Base-by-base conservation (phyloP, 495 filamentous ascomycete species). In the Viridothelium virens region DNA sequence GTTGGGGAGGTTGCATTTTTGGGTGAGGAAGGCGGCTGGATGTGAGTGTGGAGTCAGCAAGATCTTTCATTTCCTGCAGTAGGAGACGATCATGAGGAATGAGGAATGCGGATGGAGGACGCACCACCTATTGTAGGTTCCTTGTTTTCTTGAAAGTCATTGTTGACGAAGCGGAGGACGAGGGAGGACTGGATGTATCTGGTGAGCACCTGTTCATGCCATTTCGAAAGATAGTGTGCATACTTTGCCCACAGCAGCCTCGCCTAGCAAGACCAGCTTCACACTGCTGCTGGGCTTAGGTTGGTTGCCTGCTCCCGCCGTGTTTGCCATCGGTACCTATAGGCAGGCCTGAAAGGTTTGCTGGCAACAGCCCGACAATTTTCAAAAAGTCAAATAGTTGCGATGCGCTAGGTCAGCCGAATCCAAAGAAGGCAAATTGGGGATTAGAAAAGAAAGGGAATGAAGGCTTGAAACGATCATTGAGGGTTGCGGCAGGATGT, bases 101-200 rank as follows among this genome's bases (percentile, higher is more conserved):
- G n/a, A 38, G 46, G 69, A 7, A 33, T 47, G 63, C 63, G 41
- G n/a, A n/a, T 1, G 14, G 38, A n/a, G 31, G 47, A 76, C 86
- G 73, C 85, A 96, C 93, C 93, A 82, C 94, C 94, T 81, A 98
- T 98, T 63, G 94, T 98, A 56, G 94, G 94, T 75, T 98, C 94
- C 82, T 98, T 98, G 77, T 98, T 98, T 79, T 97, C 95, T 81
- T 98, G 94, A 73, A 97, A 98, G 79, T 97, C 94, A 80, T 98
- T 92, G 84, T 97, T 98, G 74, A 98, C 94, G 76, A 98, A 98
- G 72, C 94, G 91, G 70, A 98, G 85, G 64, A 98, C 94, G 62
- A 98, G 88, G 48, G 94, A 98, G 47, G 95, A 97, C 94, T 98
- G 68, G 67, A 66, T 50, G 47, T 62, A 62, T 53, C 16, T 61